These are phyloP conservation scores for Cymodocea nodosa DNA, from an alignment of 116 monocot genomes.

Conservation along the genomic window DNA sequence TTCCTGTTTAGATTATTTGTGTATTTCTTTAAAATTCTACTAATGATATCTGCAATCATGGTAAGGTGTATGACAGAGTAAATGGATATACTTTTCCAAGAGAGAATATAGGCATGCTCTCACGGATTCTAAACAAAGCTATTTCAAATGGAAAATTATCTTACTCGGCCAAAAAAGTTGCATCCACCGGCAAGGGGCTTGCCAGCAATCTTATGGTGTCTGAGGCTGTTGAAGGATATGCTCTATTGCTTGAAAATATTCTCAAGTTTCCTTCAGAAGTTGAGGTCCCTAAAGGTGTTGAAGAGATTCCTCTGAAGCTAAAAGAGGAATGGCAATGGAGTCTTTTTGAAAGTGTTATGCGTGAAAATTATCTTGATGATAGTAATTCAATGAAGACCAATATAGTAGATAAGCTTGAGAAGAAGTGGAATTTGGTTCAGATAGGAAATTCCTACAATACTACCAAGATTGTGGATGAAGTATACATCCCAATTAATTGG, in stretches of 20 bases:
- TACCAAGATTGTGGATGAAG: slow-evolving; percentile 28
- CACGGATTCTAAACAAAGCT: slow-evolving; percentile 31
- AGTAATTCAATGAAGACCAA: slow-evolving; percentile 11
- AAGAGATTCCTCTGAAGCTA: slow-evolving; percentile 38
- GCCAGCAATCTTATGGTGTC: slow-evolving; percentile 70
- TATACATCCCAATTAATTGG: slow-evolving; percentile 53
- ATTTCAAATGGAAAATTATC: slow-evolving; percentile 51
- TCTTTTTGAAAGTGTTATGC: slow-evolving; percentile 41
- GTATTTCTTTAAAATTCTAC: neutral
- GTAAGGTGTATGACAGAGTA: slow-evolving; percentile 54
- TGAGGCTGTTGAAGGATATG: slow-evolving; percentile 70
- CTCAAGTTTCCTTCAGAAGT: slow-evolving; percentile 70
- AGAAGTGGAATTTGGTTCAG: slow-evolving; percentile 37
- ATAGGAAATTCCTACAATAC: slow-evolving; percentile 16
- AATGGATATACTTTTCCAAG: slow-evolving; percentile 74
- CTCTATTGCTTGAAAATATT: slow-evolving; percentile 55
- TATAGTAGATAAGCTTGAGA: slow-evolving; percentile 52
- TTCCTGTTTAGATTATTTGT: slow-evolving; percentile 3
- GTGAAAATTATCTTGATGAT: slow-evolving; percentile 10
- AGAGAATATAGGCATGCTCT: slow-evolving; percentile 43
- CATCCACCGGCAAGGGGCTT: slow-evolving; percentile 38
- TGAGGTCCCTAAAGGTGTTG: slow-evolving; percentile 31
- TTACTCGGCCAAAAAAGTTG: slow-evolving; percentile 39
- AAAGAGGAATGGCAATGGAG: slow-evolving; percentile 81
- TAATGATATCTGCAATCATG: neutral